Conservation (phyloP, 2,329 filamentous ascomycete genomes). For the Venturiaceae sp. region DNA sequence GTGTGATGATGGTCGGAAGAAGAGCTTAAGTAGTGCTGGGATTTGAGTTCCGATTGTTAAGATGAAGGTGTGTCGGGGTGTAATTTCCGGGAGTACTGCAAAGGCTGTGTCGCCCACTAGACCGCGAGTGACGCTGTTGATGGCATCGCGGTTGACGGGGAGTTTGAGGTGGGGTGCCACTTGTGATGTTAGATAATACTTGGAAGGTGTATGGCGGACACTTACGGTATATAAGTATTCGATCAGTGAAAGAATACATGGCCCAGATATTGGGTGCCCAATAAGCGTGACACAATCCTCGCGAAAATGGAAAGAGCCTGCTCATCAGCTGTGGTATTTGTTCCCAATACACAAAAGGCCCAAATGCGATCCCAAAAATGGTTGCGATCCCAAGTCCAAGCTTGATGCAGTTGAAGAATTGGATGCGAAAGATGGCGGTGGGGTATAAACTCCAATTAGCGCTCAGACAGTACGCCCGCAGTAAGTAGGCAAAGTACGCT, state of each 20-base stretch:
- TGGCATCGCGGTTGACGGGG: constrained; percentile 59
- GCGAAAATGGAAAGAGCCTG: constrained; percentile 85
- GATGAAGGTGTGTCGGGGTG: constrained; percentile 67
- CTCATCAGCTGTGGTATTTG: constrained; percentile 78
- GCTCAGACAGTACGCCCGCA: constrained; percentile 82
- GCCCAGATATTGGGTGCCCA: constrained; percentile 98
- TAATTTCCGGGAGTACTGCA: constrained; percentile 81
- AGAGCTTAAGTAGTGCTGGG: constrained; percentile 64
- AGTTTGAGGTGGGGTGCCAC: constrained; percentile 77
- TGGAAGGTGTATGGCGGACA: constrained; percentile 57
- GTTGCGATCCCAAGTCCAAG: constrained; percentile 62
- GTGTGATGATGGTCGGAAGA: constrained; percentile 72
- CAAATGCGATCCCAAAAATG: constrained; percentile 75
- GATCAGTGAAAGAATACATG: constrained; percentile 84
- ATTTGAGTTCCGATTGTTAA: constrained; percentile 76
- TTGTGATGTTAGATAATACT: constrained; percentile 42
- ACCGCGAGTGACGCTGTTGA: constrained; percentile 85
- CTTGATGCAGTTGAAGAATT: constrained; percentile 72
- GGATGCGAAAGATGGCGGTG: constrained; percentile 60
- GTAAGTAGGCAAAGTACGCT: constrained; percentile 87
- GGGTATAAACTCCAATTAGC: constrained; percentile 32
- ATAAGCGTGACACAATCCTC: constrained; percentile 92
- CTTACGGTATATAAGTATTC: constrained; percentile 58
- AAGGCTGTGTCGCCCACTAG: constrained; percentile 91
- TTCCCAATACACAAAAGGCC: constrained; percentile 71